Base-by-base conservation (phyloP, 2,329 filamentous ascomycete species). In the Penicillium fuscoglaucum region DNA sequence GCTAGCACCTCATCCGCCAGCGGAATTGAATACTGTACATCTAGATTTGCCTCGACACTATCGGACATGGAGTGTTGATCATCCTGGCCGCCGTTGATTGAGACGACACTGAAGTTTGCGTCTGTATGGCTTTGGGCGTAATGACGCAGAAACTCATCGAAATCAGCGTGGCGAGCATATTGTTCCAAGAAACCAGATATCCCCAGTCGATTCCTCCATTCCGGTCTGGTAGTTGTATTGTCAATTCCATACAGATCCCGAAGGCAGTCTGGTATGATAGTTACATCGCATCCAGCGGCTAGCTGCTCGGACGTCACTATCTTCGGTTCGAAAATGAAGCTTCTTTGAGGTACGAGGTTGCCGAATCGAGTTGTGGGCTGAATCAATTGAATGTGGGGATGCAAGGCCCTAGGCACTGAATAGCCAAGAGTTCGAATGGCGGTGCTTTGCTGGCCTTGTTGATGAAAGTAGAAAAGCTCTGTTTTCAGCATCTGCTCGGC, bases 301-400 rank as follows among this genome's bases (percentile, higher is more conserved):
- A 70, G 41, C 21, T 68, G 66, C 39, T 63, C 63, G 9, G 55
- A 26, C 0, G 52, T 66, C 2, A 61, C 60, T 17, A 52, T 37
- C 2, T 61, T 57, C 1, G 62, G 58, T 35, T 63, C 29, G 7
- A 65, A 54, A 21, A 72, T 57, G 13, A 77, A 72, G 28, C 70
- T 77, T 45, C 65, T 68, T 57, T 83, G 79, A 2, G 80, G 64
- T 31, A 70, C 71, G 24, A 83, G 76, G 55, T 80, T 75, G 19
- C 83, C 83, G 58, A 89, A 89, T 40, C 83, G 79, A 4, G 84
- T 89, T 0, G 86, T 89, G 1, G 87, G 87, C 70, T 88, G 84
- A 49, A 89, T 84, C 68, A 88, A 79, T 58, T 84, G 82, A 57
- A 90, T 79, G 65, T 85, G 78, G 44, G 76, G 66, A 52, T 80